Conservation (phyloP, 164 flowering plant species). For the Houttuynia cordata region DNA sequence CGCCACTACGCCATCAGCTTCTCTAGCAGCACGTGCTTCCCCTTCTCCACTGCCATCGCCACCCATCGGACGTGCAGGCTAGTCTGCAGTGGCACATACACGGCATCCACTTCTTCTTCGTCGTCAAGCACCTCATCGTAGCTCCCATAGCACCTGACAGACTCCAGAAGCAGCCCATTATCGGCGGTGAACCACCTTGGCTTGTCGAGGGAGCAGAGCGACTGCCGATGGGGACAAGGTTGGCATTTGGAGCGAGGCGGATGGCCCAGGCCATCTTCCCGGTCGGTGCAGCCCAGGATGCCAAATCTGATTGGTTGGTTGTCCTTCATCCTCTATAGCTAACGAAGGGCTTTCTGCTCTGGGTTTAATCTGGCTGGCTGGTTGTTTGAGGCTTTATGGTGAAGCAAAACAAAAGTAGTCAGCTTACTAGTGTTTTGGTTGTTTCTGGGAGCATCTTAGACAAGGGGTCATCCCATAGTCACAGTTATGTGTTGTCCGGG, state of each 20-base stretch:
- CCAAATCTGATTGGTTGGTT: slow-evolving; percentile 7
- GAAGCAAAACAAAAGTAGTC: too few species aligned
- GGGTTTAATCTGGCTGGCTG: too few species aligned
- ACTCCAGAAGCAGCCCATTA: slow-evolving; percentile 12
- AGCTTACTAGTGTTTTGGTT: too few species aligned
- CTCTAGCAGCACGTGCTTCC: slow-evolving; percentile 31
- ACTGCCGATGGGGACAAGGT: slow-evolving; percentile 22
- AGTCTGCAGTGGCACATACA: slow-evolving; percentile 30
- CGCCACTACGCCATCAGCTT: slow-evolving; percentile 31
- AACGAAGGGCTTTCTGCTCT: too few species aligned
- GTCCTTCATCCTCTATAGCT: not conserved
- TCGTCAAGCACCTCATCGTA: slow-evolving; percentile 25
- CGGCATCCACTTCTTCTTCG: slow-evolving; percentile 21
- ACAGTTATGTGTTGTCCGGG: too few species aligned
- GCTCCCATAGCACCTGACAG: slow-evolving; percentile 16
- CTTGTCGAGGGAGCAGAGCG: slow-evolving; percentile 21
- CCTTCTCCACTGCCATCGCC: slow-evolving; percentile 22
- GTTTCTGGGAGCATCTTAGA: too few species aligned
- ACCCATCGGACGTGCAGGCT: slow-evolving; percentile 27
- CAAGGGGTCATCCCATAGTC: too few species aligned
- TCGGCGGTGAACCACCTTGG: slow-evolving; percentile 13
- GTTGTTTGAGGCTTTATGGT: too few species aligned
- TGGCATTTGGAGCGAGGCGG: slow-evolving; percentile 15
- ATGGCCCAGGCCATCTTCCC: slow-evolving; percentile 23
- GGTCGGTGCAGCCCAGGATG: slow-evolving; percentile 27